A percentile compares a stretch with the other conserved stretches of the same genome.
phyloP scores from a whole-genome alignment of 805 yeast genomes.

The Pichia phayaonensis region DNA sequence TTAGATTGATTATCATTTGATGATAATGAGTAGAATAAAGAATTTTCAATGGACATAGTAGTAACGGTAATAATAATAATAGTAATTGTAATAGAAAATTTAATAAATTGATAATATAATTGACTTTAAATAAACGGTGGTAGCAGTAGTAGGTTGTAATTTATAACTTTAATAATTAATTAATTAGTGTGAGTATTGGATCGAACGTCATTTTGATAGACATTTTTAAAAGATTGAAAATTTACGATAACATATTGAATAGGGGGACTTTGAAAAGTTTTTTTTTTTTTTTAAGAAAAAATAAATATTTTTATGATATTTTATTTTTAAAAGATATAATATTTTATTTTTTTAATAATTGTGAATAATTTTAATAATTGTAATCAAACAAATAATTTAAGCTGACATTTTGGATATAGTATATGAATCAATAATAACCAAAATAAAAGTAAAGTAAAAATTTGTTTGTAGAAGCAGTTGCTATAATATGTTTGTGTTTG shows the following conservation, averaged over 20 bases:
- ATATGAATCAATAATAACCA: background rate
- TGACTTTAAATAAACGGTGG: background rate
- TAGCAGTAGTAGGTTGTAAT: background rate
- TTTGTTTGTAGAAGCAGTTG: constrained; percentile 8
- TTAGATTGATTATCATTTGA: background rate
- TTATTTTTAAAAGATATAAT: constrained; percentile 11
- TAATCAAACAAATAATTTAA: constrained; percentile 12
- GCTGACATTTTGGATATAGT: constrained; percentile 17
- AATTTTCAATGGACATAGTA: background rate
- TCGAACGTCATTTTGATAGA: background rate
- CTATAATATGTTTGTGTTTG: constrained; percentile 1
- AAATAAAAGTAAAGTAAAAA: background rate
- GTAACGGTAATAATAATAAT: background rate
- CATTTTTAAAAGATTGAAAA: background rate
- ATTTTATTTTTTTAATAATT: background rate
- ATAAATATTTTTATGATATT: constrained; percentile 1
- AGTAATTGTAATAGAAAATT: background rate
- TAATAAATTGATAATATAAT: background rate
- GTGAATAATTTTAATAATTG: background rate
- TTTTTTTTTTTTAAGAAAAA: background rate
- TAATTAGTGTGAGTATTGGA: background rate
- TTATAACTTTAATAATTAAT: background rate
- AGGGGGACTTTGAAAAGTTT: background rate
- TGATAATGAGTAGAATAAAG: background rate
- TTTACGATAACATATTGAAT: background rate